Evolutionary conservation across 2,329 filamentous ascomycete genomes (phyloP), one percentile per base, ranked within the genome.

Genomic region (Pseudopyricularia javanii): DNA sequence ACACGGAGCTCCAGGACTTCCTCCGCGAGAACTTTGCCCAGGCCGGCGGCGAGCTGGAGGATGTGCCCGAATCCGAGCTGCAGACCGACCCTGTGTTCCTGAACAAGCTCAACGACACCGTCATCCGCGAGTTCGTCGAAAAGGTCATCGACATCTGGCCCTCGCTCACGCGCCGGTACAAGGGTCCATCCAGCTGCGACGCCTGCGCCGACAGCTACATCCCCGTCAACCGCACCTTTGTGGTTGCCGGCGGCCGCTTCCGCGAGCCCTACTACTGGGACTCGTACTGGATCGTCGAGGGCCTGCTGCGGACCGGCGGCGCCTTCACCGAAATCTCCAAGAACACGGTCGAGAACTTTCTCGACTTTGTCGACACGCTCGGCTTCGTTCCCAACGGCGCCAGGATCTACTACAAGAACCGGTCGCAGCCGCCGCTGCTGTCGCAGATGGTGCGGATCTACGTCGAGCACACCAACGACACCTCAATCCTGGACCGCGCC

Each of bases 231-330:
- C 76, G 79, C 54, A 82, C 80, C 3, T 86, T 86, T 60, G 80
- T 86, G n/a, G 75, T 86, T 15, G 82, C 82, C 3, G 82, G 82
- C 12, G 82, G 83, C n/a, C 79, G 83, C 30, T 86, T 86, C 70
- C 73, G 82, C 33, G 83, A 86, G 64, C 75, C 80, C 2, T 86
- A 86, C 62, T 86, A 86, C 64, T 86, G 82, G 82, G 82, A 86
- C 63, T 82, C 79, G 32, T 85, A 78, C 67, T 85, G 80, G 81
- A 83, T 85, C 49, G 59, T 86, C 48, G 77, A 83, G 65, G 83
- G 83, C 24, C 70, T 86, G 24, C 66, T 86, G 33, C 75, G 82
- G 48, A 85, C 81, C 0, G 75, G 79, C 15, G 83, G 82, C 35
- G 74, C 75, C 47, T 86, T 85, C 56, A 75, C 76, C 7, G 65